Evolutionary conservation across 345 rosid genomes (phyloP), one percentile per base, ranked within the genome.

Genomic region (Alliaria petiolata): DNA sequence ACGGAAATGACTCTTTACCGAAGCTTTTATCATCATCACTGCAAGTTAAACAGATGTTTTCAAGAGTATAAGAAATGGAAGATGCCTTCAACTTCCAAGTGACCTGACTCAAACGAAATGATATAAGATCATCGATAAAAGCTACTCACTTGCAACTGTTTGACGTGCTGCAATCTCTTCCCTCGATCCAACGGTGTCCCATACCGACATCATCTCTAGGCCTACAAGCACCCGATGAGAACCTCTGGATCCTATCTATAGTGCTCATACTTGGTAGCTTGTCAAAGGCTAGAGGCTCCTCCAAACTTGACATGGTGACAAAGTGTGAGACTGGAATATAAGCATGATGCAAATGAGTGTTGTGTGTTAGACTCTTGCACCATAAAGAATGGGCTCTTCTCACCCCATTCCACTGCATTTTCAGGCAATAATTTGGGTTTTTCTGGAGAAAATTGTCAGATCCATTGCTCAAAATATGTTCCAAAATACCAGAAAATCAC

Each of bases 201-300:
- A 91, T 79, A 66, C 95, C 88, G 69, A 72, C 59, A 73, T 86
- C 95, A 64, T 89, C 80, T 17, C 81, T 80, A 3, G 96, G 90
- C 8, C 89, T 90, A 83, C 96, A 91, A 52, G 96, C 91, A 71
- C 82, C 80, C 4, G 92, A 89, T 1, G 99, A 89, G 81, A 88
- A 89, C 79, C 93, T 85, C 76, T 91, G 95, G 62, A 95, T 85
- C 82, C 89, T 79, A 58, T 91, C 95, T 11, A 84, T 79, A 14
- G 96, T 88, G 67, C 70, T 85, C 99, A 95, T 88, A 82, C 92
- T 95, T 14, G 93, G 96, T 76, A 95, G 75, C 91, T 89, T 91
- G 81, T 91, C 96, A 54, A 91, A 67, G 40, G 92, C 86, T 16
- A 91, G 89, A 1, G 96, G 93, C 84, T 95, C 95, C 83, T 89